A percentile compares a stretch with the other conserved stretches of the same genome.
Conservation (phyloP, 108 stramenopile species). For the Ochromonas danica region DNA sequence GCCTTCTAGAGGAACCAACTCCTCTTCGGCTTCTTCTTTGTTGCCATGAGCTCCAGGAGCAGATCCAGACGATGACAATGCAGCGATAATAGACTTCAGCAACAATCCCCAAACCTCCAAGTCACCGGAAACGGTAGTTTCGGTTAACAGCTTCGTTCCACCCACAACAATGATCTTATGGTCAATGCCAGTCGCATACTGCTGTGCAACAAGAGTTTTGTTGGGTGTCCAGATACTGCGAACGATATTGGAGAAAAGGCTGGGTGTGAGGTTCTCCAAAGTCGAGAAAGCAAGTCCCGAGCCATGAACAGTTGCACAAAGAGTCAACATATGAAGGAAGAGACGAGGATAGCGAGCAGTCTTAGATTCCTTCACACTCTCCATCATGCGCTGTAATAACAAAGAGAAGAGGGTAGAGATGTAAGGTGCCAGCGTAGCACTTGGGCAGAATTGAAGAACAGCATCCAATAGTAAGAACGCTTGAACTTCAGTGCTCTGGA, state of each 20-base stretch:
- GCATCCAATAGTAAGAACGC: constrained; percentile 22
- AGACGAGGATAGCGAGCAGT: not conserved
- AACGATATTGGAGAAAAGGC: not conserved
- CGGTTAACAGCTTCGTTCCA: not conserved
- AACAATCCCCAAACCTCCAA: not conserved
- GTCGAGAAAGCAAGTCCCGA: not conserved
- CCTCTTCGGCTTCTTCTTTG: not conserved
- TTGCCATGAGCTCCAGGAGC: too few species aligned
- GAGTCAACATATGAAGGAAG: not conserved
- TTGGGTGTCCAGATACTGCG: not conserved
- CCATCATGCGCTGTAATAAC: not conserved
- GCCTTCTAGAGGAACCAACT: not conserved
- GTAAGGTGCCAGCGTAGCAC: not conserved
- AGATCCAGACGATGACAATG: too few species aligned
- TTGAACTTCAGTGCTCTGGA: constrained; percentile 6
- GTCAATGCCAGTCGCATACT: not conserved
- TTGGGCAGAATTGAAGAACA: not conserved
- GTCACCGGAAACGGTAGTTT: not conserved
- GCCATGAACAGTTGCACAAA: not conserved
- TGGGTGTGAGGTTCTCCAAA: not conserved
- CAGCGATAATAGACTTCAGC: not conserved
- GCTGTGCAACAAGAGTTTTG: not conserved
- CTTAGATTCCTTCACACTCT: not conserved
- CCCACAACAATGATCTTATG: not conserved
- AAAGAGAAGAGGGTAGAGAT: not conserved